A percentile compares a stretch with the other conserved stretches of the same genome.
Evolutionary conservation across 768 basidiomycete genomes (phyloP).

Genomic region (Agaricus subrufescens): DNA sequence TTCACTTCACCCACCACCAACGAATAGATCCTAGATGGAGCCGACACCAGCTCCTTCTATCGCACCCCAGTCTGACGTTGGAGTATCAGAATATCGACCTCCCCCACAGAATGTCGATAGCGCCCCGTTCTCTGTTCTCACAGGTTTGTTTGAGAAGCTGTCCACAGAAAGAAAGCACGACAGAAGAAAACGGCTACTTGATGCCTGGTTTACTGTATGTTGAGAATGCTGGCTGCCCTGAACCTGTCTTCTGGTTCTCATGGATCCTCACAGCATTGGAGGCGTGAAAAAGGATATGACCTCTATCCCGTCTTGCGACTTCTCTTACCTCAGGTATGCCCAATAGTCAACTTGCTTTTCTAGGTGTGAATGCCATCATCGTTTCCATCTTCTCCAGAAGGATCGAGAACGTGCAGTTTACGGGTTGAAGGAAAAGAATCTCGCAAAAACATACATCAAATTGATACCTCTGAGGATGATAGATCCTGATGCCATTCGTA

Average conservation of each 20-base stretch:
- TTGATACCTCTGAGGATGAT: constrained; percentile 78
- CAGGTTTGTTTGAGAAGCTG: constrained; percentile 71
- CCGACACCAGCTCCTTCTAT: constrained; percentile 66
- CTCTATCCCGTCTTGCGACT: constrained; percentile 87
- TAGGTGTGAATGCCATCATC: not conserved
- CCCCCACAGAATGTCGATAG: constrained; percentile 66
- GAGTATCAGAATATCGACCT: constrained; percentile 36
- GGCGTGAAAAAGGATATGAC: constrained; percentile 80
- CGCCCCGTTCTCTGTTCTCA: constrained; percentile 65
- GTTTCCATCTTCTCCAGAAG: constrained; percentile 51
- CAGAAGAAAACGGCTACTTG: constrained; percentile 63
- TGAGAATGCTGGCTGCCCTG: not conserved
- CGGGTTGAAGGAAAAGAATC: constrained; percentile 89
- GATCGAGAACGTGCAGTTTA: constrained; percentile 91
- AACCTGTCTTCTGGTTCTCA: constrained; percentile 2
- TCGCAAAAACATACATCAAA: constrained; percentile 90
- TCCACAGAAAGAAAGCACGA: constrained; percentile 71
- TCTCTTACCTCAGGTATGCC: constrained; percentile 77
- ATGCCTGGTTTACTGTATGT: constrained; percentile 78
- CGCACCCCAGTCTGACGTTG: constrained; percentile 25
- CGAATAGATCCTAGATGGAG: constrained; percentile 38
- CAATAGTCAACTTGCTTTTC: not conserved
- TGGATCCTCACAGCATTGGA: constrained; percentile 62
- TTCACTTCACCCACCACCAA: not conserved
- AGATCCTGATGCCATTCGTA: constrained; percentile 75